Conservation (phyloP, 1,284 basidiomycete species). For the Cutaneotrichosporon sp. region DNA sequence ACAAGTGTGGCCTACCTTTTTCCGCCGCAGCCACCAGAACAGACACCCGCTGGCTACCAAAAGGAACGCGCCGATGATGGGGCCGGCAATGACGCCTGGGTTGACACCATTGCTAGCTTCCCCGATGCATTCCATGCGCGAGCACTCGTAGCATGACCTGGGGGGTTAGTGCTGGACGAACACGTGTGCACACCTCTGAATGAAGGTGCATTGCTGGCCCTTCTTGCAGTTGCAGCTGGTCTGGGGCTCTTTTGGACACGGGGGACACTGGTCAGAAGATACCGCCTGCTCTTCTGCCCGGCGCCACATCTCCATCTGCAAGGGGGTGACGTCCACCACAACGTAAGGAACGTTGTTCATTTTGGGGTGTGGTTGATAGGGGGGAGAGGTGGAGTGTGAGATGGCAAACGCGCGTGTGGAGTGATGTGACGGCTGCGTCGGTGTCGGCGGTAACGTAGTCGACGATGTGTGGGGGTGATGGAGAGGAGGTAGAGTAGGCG, state of each 20-base stretch:
- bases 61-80: conserved; percentile 42
- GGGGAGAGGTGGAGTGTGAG: neutral
- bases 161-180: neutral
- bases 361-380: too few species aligned
- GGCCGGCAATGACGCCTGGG: conserved; percentile 46
- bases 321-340: too few species aligned
- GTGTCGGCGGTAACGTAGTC: neutral
- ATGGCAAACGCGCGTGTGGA: neutral
- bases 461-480: neutral
- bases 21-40: conserved; percentile 45
- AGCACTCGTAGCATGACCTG: conserved; percentile 35
- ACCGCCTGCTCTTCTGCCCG: neutral
- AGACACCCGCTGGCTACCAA: conserved; percentile 39
- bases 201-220: neutral
- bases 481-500: neutral
- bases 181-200: neutral
- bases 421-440: neutral
- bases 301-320: too few species aligned
- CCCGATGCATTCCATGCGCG: conserved; percentile 5
- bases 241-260: neutral
- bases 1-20: conserved; percentile 48
- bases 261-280: neutral
- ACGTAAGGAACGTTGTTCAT: too few species aligned
- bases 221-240: conserved; percentile 1
- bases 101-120: conserved; percentile 23